phyloP scores from a whole-genome alignment of 352 stramenopile genomes.

The Phytophthora citrophthora region DNA sequence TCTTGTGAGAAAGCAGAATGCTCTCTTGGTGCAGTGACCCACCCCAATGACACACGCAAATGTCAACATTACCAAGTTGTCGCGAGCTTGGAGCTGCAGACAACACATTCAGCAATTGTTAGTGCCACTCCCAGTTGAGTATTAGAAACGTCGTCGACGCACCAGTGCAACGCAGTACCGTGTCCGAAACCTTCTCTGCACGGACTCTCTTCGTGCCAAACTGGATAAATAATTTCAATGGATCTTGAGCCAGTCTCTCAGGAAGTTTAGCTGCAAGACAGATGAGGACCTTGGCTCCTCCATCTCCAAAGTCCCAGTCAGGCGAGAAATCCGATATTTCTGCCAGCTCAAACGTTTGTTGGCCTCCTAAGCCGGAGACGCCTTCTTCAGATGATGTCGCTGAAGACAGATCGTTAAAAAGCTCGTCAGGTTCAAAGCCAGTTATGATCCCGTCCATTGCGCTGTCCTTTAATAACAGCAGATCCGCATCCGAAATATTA shows the following conservation, averaged over 20 bases:
- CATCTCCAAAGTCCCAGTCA: slow-evolving; percentile 80
- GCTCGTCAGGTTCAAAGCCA: slow-evolving; percentile 33
- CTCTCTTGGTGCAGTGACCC: slow-evolving; percentile 25
- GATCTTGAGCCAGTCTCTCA: slow-evolving; percentile 22
- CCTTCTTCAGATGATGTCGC: slow-evolving; percentile 5
- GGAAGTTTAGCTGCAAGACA: slow-evolving; percentile 64
- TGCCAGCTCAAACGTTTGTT: slow-evolving; percentile 42
- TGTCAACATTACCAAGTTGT: slow-evolving; percentile 51
- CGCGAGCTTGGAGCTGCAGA: slow-evolving; percentile 52
- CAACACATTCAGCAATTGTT: too few relatives aligned
- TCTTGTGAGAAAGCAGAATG: slow-evolving; percentile 57
- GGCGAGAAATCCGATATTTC: slow-evolving; percentile 86
- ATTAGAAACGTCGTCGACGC: slow-evolving; percentile 13
- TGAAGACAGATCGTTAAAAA: slow-evolving; percentile 36
- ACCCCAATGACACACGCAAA: slow-evolving; percentile 63
- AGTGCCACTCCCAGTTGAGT: too few relatives aligned
- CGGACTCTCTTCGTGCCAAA: slow-evolving; percentile 60
- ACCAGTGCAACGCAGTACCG: slow-evolving; percentile 81
- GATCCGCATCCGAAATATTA: slow-evolving; percentile 26
- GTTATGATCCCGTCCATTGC: slow-evolving; percentile 34
- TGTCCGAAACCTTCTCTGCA: slow-evolving; percentile 74
- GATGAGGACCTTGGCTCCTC: slow-evolving; percentile 85
- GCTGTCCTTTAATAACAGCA: slow-evolving; percentile 41
- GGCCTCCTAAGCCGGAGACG: slow-evolving; percentile 13
- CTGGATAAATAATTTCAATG: slow-evolving; percentile 66